A percentile compares a stretch with the other conserved stretches of the same genome.
Conservation (phyloP, 768 basidiomycete species). For the Trametes maxima region DNA sequence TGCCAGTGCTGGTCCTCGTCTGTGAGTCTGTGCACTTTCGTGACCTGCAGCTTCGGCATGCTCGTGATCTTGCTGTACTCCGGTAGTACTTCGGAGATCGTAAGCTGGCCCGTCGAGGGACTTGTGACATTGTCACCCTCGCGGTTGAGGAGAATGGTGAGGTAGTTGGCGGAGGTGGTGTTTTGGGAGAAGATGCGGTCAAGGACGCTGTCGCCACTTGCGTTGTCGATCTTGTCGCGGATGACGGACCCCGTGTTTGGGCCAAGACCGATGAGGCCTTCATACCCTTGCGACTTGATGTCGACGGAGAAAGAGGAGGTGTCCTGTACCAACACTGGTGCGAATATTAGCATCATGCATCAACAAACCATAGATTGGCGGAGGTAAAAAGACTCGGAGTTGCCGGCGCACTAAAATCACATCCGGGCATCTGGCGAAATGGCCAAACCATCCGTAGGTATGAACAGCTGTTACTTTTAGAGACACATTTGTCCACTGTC, state of each 20-base stretch:
- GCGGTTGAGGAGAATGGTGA: slow-evolving; percentile 70
- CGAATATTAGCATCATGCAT: neutral
- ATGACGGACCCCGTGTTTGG: slow-evolving; percentile 73
- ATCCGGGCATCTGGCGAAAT: neutral
- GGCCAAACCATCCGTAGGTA: too few species aligned
- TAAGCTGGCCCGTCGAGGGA: slow-evolving; percentile 62
- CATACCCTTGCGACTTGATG: slow-evolving; percentile 61
- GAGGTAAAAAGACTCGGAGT: neutral
- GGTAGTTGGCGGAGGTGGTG: slow-evolving; percentile 58
- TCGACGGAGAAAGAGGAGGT: slow-evolving; percentile 65
- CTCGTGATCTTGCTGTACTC: slow-evolving; percentile 61
- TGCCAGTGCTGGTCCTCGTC: slow-evolving; percentile 84
- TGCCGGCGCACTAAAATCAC: neutral
- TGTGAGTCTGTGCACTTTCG: slow-evolving; percentile 61
- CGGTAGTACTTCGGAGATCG: slow-evolving; percentile 64
- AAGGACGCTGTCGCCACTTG: slow-evolving; percentile 58
- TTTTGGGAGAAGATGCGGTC: slow-evolving; percentile 67
- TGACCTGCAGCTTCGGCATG: slow-evolving; percentile 67
- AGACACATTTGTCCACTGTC: too few species aligned
- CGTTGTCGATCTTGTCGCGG: slow-evolving; percentile 52
- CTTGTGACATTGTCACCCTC: slow-evolving; percentile 50
- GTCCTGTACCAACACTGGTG: slow-evolving; percentile 62
- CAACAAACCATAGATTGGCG: neutral
- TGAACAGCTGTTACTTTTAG: too few species aligned
- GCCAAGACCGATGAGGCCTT: slow-evolving; percentile 78